Conservation (phyloP, 495 filamentous ascomycete genomes). For the Penicillium riverlandense region DNA sequence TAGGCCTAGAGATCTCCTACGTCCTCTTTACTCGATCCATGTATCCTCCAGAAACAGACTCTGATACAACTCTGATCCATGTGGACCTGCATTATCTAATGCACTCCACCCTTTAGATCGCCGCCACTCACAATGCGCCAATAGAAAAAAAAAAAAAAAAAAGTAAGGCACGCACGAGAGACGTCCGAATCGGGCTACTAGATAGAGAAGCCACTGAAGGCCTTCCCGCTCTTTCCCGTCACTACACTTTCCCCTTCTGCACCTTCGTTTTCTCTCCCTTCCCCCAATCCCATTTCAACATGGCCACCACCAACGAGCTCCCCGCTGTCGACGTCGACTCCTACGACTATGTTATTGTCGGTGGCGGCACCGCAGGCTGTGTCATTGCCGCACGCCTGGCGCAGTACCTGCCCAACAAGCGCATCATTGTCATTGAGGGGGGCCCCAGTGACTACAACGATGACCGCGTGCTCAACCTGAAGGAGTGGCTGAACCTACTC, state of each 20-base stretch:
- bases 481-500: slow-evolving; percentile 70
- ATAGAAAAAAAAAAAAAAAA: slow-evolving; percentile 1
- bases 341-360: slow-evolving; percentile 84
- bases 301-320: slow-evolving; percentile 55
- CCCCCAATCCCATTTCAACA: slow-evolving; percentile 19
- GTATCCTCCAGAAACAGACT: no score
- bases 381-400: slow-evolving; percentile 70
- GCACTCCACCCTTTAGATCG: slow-evolving; percentile 1
- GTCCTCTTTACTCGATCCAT: no score
- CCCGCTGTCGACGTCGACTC: slow-evolving; percentile 51
- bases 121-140: slow-evolving; percentile 5
- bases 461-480: slow-evolving; percentile 65
- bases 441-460: slow-evolving; percentile 56
- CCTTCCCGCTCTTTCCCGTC: no score
- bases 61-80: no score
- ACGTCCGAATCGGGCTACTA: slow-evolving; percentile 1
- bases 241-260: background rate
- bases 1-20: no score
- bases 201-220: background rate
- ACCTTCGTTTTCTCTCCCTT: slow-evolving; percentile 1
- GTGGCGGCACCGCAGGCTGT: slow-evolving; percentile 82
- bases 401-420: slow-evolving; percentile 59
- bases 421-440: slow-evolving; percentile 58
- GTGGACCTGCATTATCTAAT: background rate
- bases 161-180: background rate